These are phyloP conservation scores for Phytophthora kernoviae DNA, from an alignment of 352 stramenopile species.

Conservation along the genomic window DNA sequence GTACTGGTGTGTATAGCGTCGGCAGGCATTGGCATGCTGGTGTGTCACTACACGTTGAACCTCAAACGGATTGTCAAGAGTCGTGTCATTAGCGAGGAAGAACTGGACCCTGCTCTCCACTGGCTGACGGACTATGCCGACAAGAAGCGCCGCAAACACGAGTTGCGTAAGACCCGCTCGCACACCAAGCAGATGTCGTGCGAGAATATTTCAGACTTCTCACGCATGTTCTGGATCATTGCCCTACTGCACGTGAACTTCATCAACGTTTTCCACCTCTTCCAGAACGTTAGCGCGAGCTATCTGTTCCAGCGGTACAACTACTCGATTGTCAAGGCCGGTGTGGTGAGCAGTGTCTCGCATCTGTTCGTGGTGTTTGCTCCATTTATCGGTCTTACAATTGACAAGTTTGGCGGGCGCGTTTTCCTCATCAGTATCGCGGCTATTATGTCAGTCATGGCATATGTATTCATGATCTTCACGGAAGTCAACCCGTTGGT, in stretches of 20 bases:
- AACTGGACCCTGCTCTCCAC: conserved; percentile 56
- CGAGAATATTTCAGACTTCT: conserved; percentile 74
- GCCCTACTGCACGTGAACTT: conserved; percentile 87
- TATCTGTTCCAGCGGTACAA: conserved; percentile 88
- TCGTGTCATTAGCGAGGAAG: conserved; percentile 57
- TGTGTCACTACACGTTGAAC: conserved; percentile 62
- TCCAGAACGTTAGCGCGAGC: conserved; percentile 90
- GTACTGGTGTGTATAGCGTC: conserved; percentile 62
- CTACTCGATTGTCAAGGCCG: conserved; percentile 87
- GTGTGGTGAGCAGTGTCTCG: conserved; percentile 78
- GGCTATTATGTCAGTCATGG: conserved; percentile 71
- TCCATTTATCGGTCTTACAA: conserved; percentile 86
- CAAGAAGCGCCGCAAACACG: conserved; percentile 61
- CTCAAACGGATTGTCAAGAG: conserved; percentile 73
- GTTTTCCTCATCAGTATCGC: conserved; percentile 81
- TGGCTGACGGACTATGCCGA: conserved; percentile 79
- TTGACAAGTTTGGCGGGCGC: conserved; percentile 89
- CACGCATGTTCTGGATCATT: conserved; percentile 88
- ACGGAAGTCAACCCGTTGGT: conserved; percentile 75
- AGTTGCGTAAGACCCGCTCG: conserved; percentile 36
- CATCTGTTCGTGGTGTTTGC: conserved; percentile 86
- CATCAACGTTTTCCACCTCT: conserved; percentile 92
- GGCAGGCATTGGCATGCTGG: conserved; percentile 53
- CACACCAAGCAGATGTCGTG: conserved; percentile 57
- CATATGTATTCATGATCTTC: conserved; percentile 88